These are phyloP conservation scores for Trametes villosa DNA, from an alignment of 768 basidiomycete genomes.

Conservation along the genomic window DNA sequence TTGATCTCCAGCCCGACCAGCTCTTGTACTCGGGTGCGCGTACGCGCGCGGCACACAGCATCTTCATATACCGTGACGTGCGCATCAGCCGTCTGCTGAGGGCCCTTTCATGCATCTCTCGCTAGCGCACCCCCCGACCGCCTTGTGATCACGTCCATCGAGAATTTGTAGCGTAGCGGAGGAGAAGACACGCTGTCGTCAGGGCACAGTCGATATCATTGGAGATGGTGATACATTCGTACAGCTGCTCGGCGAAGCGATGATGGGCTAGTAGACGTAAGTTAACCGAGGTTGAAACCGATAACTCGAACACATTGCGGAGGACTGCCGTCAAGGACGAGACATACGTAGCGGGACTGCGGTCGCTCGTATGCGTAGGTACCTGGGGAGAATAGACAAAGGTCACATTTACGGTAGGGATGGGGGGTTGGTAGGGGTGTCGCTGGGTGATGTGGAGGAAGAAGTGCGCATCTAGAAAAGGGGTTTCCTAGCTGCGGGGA, in stretches of 20 bases:
- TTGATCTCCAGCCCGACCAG: neutral
- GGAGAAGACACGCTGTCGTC: neutral
- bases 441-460: constrained; percentile 2
- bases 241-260: constrained; percentile 11
- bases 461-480: neutral
- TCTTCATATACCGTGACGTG: neutral
- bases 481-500: neutral
- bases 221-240: constrained; percentile 15
- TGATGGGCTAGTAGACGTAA: constrained; percentile 2
- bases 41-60: neutral
- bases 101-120: too few relatives aligned
- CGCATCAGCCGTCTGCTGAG: too few relatives aligned
- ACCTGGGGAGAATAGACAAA: neutral
- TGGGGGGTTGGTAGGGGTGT: neutral
- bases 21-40: neutral
- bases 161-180: neutral
- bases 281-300: neutral
- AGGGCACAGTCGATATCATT: neutral
- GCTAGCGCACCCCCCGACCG: neutral
- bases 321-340: neutral
- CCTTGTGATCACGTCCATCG: neutral
- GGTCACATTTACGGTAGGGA: neutral
- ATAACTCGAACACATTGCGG: neutral
- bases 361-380: constrained; percentile 1
- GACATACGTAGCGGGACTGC: neutral